Conservation (phyloP, 163 green algal genomes). For the Scenedesmus sp. region DNA sequence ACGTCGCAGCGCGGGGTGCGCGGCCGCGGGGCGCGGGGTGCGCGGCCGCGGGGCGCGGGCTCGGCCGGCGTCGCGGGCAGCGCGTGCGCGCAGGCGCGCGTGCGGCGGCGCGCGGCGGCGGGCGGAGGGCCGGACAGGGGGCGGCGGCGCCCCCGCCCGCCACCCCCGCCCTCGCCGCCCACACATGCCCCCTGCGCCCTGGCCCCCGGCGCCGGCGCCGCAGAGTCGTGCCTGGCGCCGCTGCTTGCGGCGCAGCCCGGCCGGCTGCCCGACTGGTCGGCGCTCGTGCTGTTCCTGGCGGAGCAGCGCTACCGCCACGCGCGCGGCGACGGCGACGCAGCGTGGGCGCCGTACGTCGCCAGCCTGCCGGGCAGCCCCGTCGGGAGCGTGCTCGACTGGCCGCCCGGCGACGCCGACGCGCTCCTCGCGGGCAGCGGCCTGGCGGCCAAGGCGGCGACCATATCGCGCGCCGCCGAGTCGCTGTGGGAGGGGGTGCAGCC, state of each 20-base stretch:
- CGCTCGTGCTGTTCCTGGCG: constrained; percentile 38
- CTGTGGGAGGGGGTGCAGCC: constrained; percentile 64
- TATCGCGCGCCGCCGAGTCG: constrained; percentile 52
- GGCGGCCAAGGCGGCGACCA: constrained; percentile 49
- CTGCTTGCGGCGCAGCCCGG: not conserved
- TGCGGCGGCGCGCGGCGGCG: not conserved
- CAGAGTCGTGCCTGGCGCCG: constrained; percentile 11
- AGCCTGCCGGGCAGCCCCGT: not conserved
- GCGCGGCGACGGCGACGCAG: not conserved
- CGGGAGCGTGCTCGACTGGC: constrained; percentile 42
- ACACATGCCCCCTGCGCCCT: not conserved
- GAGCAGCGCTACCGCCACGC: constrained; percentile 24
- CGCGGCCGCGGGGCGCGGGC: too few species aligned
- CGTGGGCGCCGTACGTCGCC: constrained; percentile 14
- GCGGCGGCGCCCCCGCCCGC: too few species aligned
- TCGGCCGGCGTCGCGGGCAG: too few species aligned
- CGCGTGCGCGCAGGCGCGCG: not conserved
- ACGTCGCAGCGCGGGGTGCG: constrained; percentile 36
- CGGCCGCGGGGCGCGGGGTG: not conserved
- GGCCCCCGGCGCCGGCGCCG: not conserved
- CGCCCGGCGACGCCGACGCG: constrained; percentile 39
- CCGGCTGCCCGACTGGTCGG: constrained; percentile 32
- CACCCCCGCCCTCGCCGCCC: too few species aligned
- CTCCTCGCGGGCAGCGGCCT: constrained; percentile 64
- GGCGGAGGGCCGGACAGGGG: not conserved